Conservation (phyloP, 1,284 basidiomycete species). For the Heliocybe sulcata region DNA sequence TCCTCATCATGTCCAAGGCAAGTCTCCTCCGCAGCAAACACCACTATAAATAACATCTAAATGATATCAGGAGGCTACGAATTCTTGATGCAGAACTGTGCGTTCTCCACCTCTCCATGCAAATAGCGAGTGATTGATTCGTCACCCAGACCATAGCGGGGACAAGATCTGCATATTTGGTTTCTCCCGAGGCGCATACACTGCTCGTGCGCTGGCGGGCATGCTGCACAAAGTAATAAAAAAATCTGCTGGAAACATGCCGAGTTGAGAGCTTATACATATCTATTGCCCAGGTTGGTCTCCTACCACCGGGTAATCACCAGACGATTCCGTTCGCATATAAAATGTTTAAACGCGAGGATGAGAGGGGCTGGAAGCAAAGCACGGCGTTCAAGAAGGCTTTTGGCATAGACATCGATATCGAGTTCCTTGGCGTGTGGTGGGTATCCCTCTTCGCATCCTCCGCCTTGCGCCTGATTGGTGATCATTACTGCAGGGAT, state of each 20-base stretch:
- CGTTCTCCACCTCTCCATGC: constrained; percentile 9
- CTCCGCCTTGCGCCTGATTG: neutral
- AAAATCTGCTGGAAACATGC: no score
- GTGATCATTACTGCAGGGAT: no score
- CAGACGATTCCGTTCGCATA: constrained; percentile 70
- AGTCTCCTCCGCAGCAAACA: constrained; percentile 2
- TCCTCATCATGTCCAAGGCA: constrained; percentile 35
- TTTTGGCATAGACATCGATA: constrained; percentile 49
- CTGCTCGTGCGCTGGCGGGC: constrained; percentile 38
- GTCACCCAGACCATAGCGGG: constrained; percentile 25
- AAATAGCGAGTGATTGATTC: neutral
- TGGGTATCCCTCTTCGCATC: constrained; percentile 19
- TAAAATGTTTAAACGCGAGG: constrained; percentile 52
- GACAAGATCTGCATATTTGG: constrained; percentile 43
- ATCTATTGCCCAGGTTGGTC: constrained; percentile 23
- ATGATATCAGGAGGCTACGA: constrained; percentile 47
- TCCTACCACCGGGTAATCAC: constrained; percentile 33
- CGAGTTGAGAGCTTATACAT: neutral
- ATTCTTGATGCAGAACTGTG: constrained; percentile 48
- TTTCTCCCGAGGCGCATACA: constrained; percentile 50
- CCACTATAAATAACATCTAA: no score
- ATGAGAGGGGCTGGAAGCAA: constrained; percentile 43
- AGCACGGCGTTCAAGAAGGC: constrained; percentile 56
- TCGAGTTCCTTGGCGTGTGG: constrained; percentile 61
- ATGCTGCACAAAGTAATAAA: constrained; percentile 37